Percentiles rank a stretch among this genome's conserved stretches.
Conservation (phyloP, 352 stramenopile genomes). For the Aphanomyces astaci region DNA sequence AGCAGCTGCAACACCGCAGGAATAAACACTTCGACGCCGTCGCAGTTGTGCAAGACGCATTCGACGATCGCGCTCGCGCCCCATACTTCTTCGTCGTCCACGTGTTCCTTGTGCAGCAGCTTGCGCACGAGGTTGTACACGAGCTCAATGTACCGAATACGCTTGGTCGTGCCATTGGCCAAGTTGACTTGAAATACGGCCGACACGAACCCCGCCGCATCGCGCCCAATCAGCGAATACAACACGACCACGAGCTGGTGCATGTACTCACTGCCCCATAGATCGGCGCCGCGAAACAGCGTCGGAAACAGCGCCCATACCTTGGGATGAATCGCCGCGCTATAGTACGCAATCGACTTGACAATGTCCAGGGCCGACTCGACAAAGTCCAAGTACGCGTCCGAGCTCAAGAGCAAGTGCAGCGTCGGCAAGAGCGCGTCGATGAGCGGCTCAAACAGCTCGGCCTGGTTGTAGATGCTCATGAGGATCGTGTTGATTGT, state of each 20-base stretch:
- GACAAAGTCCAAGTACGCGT: conserved; percentile 23
- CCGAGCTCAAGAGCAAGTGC: conserved; percentile 8
- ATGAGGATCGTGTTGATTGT: conserved; percentile 25
- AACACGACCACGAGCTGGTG: conserved; percentile 16
- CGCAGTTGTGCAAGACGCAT: conserved; percentile 76
- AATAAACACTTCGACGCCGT: conserved; percentile 69
- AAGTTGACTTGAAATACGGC: conserved; percentile 28
- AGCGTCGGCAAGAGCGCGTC: conserved; percentile 18
- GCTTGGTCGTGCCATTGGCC: conserved; percentile 28
- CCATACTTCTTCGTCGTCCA: conserved; percentile 64
- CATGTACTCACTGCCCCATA: conserved; percentile 20
- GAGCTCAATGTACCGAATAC: conserved; percentile 65
- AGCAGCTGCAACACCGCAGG: conserved; percentile 59
- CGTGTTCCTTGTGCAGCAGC: conserved; percentile 41
- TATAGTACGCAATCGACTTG: conserved; percentile 22
- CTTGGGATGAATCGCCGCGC: conserved; percentile 18
- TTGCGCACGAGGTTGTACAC: conserved; percentile 75
- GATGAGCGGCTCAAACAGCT: conserved; percentile 22
- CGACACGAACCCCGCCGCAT: conserved; percentile 4
- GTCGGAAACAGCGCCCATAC: conserved; percentile 22
- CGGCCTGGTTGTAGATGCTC: conserved; percentile 22
- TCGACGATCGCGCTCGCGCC: conserved; percentile 63
- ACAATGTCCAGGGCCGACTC: conserved; percentile 23
- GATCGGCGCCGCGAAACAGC: conserved; percentile 18
- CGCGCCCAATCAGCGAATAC: conserved; percentile 17